Evolutionary conservation across 352 stramenopile species (phyloP), one percentile per base, ranked within the genome.

Genomic region (Globisporangium nagaii): DNA sequence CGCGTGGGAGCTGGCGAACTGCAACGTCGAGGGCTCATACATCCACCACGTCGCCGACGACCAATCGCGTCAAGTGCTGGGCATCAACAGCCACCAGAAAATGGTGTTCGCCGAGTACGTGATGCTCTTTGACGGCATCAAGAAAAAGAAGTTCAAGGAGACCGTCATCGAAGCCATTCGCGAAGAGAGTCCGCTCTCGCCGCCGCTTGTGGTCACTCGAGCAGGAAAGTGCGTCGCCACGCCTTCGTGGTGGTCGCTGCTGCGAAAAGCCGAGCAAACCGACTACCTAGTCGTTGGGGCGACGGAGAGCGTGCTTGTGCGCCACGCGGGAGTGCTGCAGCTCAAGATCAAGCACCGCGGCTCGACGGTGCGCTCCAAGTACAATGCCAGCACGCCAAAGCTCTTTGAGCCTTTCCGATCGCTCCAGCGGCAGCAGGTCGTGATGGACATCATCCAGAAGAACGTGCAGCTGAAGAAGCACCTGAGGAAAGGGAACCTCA

Each of bases 341-440:
- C 68, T 92, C 27, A 89, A 90, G 41, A 68, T 90, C 49, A 87
- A 87, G 42, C 75, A 88, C 46, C 79, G 79, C 17, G 78, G 77
- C 5, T 89, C 77, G 4, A 65, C 68, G 4, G 42, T 79, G 8
- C 73, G 78, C 3, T 88, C 81, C 8, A 76, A 73, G 37, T 92
- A 80, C 53, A 60, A 75, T 11, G 56, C 66, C 1, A 58, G 32
- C 15, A 68, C 63, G n/a, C 51, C 71, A 1, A 54, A 79, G 5
- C 49, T 71, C 25, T 92, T 88, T 34, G 79, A 92, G 53, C 79
- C 77, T 4, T 84, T 90, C 32, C 76, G 72, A 1, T 92, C 81
- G 24, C 58, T 92, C 8, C 79, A 90, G 32, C 75, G 81, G 7
- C 79, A 92, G 55, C 79, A 90, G 53, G 78, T 92, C 10, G 80